Evolutionary conservation across 73 alveolate genomes (phyloP).

Genomic region (Breviolum minutum): DNA sequence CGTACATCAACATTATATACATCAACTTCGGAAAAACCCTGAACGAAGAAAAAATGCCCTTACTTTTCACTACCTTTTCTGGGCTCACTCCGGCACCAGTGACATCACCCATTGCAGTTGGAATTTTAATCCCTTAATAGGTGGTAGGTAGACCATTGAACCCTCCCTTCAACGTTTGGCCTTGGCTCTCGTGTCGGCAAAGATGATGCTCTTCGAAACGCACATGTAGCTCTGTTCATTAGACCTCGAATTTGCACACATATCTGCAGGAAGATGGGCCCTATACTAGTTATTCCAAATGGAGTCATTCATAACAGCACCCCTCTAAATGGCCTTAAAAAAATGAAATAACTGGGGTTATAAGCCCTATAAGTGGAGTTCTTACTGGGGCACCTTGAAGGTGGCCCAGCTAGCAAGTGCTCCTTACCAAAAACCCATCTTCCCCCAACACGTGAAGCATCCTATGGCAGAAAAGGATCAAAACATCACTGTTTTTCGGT

Average conservation of each 20-base stretch:
- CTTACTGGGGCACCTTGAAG: not conserved
- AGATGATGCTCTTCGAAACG: slow-evolving; percentile 36
- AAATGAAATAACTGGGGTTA: too few species aligned
- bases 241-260: not conserved
- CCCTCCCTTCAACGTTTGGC: not conserved
- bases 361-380: not conserved
- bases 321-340: not conserved
- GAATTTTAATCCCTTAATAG: not conserved
- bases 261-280: too few species aligned
- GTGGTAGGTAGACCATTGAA: not conserved
- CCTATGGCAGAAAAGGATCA: too few species aligned
- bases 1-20: not conserved
- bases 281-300: not conserved
- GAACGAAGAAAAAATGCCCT: not conserved
- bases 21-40: too few species aligned
- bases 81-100: not conserved
- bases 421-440: too few species aligned
- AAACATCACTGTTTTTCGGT: too few species aligned
- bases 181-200: slow-evolving; percentile 19
- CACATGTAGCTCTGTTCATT: slow-evolving; percentile 36
- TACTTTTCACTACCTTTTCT: not conserved
- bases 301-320: not conserved
- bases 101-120: not conserved
- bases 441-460: too few species aligned
- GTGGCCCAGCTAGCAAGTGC: too few species aligned